A percentile compares a stretch with the other conserved stretches of the same genome.
phyloP scores from a whole-genome alignment of 768 basidiomycete genomes.

The Amanita pseudoporphyria region DNA sequence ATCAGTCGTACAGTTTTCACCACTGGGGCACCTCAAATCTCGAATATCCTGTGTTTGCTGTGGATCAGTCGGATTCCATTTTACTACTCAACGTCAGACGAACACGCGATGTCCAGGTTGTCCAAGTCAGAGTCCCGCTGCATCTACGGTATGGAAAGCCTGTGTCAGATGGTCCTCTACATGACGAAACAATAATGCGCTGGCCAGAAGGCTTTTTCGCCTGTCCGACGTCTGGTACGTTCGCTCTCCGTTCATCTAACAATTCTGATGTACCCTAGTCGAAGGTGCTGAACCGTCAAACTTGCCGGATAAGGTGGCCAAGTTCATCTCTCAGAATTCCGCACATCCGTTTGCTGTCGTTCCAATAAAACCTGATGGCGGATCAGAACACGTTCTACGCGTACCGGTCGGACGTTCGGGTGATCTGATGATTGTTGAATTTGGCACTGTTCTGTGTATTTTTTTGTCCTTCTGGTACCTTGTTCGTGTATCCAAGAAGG shows the following conservation, averaged over 20 bases:
- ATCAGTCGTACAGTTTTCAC: constrained; percentile 26
- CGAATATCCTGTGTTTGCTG: constrained; percentile 34
- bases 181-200: constrained; percentile 19
- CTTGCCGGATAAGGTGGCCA: not conserved
- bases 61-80: constrained; percentile 16
- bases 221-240: constrained; percentile 22
- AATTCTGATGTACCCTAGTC: not conserved
- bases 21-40: constrained; percentile 35
- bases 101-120: constrained; percentile 3
- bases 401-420: constrained; percentile 28
- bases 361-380: constrained; percentile 1
- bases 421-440: constrained; percentile 32
- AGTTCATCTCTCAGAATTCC: not conserved
- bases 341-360: not conserved
- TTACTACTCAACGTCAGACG: constrained; percentile 18
- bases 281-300: not conserved
- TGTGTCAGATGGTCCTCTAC: not conserved
- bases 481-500: constrained; percentile 16
- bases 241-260: not conserved
- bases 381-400: constrained; percentile 15
- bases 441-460: constrained; percentile 29
- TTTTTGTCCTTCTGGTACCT: constrained; percentile 31
- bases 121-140: constrained; percentile 32
- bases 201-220: constrained; percentile 30
- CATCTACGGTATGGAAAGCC: constrained; percentile 36